A percentile compares a stretch with the other conserved stretches of the same genome.
phyloP scores from a whole-genome alignment of 75 land plant genomes.

The Pinus albicaulis region DNA sequence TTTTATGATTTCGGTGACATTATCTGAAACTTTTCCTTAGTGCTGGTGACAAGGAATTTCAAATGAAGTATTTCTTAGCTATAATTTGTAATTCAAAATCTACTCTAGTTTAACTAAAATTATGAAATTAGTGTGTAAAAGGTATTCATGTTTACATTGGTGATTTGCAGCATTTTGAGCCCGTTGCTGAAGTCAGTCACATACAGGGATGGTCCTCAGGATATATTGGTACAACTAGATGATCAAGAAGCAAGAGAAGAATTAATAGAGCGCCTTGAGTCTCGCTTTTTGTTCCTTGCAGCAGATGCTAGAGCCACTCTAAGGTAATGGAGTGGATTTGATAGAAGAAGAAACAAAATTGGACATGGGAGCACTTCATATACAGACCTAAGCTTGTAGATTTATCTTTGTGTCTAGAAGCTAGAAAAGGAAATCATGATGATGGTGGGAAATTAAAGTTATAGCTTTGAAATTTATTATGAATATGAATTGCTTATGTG shows the following conservation, averaged over 20 bases:
- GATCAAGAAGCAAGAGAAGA: conserved; percentile 64
- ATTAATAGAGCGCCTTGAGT: conserved; percentile 68
- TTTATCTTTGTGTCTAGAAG: neutral
- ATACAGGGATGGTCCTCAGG: conserved; percentile 21
- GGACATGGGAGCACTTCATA: neutral
- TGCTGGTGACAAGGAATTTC: neutral
- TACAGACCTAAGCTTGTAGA: neutral
- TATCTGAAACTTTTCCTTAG: neutral
- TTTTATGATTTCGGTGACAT: neutral
- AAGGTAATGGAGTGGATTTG: conserved; percentile 36
- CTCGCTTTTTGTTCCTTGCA: conserved; percentile 84
- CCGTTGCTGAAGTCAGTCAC: conserved; percentile 83
- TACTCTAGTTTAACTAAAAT: neutral
- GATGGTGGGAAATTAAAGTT: neutral
- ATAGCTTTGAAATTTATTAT: neutral
- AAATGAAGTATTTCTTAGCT: neutral
- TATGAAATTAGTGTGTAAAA: neutral
- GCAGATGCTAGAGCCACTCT: conserved; percentile 91
- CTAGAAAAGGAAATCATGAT: neutral
- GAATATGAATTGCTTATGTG: conserved; percentile 1
- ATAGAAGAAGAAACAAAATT: too few relatives aligned
- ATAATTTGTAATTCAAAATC: neutral
- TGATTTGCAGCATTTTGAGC: conserved; percentile 79
- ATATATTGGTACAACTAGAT: conserved; percentile 9
- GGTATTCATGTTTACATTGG: conserved; percentile 1